Evolutionary conservation across 2,329 filamentous ascomycete genomes (phyloP).

Genomic region (Colletotrichum sp.): DNA sequence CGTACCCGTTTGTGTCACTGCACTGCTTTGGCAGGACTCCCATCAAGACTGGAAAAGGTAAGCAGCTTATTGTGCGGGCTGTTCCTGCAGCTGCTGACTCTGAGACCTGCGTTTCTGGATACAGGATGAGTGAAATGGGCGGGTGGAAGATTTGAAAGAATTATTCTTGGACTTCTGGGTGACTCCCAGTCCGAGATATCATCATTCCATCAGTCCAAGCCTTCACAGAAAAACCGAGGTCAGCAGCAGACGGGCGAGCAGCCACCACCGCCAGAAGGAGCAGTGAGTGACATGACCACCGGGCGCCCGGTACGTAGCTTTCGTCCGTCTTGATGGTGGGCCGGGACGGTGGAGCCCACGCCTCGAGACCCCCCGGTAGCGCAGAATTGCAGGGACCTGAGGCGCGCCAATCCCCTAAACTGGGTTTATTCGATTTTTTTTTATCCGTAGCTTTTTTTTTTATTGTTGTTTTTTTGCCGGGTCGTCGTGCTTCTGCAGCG

Average conservation of each 20-base stretch:
- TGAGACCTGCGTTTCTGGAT: not conserved
- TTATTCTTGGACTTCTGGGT: not conserved
- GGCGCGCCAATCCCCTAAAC: constrained; percentile 12
- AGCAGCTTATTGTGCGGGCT: not conserved
- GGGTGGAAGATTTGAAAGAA: not conserved
- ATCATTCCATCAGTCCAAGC: not conserved
- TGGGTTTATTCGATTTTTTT: not conserved
- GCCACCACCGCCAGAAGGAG: not conserved
- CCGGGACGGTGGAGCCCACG: not conserved
- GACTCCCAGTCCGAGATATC: not conserved
- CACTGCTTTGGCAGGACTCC: not conserved
- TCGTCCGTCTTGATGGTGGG: not conserved
- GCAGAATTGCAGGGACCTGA: constrained; percentile 13
- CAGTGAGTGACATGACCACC: constrained; percentile 1
- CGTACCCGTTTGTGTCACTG: not conserved
- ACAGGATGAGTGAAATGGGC: not conserved
- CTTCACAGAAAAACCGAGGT: not conserved
- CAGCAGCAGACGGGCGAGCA: not conserved
- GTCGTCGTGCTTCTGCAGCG: not conserved
- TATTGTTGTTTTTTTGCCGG: not conserved
- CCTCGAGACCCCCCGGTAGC: constrained; percentile 5
- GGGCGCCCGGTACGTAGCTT: not conserved
- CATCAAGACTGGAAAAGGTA: not conserved
- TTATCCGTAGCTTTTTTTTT: not conserved
- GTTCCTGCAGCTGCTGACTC: not conserved